Base-by-base conservation (phyloP, 192 early-diverging fungal species). In the Funneliformis geosporum region DNA sequence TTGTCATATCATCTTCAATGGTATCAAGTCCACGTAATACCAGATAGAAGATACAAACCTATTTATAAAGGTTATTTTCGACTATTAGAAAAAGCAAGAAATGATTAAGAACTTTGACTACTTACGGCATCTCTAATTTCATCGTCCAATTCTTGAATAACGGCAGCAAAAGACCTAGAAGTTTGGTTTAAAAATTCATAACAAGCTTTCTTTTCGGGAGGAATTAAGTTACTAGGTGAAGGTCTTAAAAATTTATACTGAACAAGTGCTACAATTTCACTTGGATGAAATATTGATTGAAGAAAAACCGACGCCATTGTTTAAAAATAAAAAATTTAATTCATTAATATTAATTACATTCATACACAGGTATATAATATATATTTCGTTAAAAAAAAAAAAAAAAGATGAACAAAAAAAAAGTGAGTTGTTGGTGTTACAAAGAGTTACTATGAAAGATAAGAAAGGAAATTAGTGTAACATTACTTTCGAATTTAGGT, bases 1-100 rank as follows among this genome's bases (percentile, higher is more conserved):
- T 88, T 27, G 94, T 93, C 96, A 99, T 97, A 80, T 99, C 98
- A 86, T 99, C 98, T 86, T 99, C 98, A 75, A 99, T 90, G 3
- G 98, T 99, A 84, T 99, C 98, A 65, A 99, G 89, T 16, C 95
- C 98, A 44, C 98, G 92, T 76, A 99, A 89, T 44, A 97, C 88
- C 69, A 99, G 88, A 84, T 99, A 99, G 85, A 99, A 99, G 72
- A 99, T 79, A 83, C 97, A 99, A 62, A 99, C 89, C 83, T 93
- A 86, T 79, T 46, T n/a, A 27, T 9, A 43, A 83, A 80, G 8
- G 60, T 9, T 80, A 70, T 88, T 7, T 62, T n/a, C 25, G 43
- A 67, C 66, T 40, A 39, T 47, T 7, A 70, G 70, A 69, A 55
- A 18, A 38, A 8, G 50, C 10, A 64, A 40, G 14, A 66, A 25